Base-by-base conservation (phyloP, 1,284 basidiomycete genomes). In the Trametes hirsuta region DNA sequence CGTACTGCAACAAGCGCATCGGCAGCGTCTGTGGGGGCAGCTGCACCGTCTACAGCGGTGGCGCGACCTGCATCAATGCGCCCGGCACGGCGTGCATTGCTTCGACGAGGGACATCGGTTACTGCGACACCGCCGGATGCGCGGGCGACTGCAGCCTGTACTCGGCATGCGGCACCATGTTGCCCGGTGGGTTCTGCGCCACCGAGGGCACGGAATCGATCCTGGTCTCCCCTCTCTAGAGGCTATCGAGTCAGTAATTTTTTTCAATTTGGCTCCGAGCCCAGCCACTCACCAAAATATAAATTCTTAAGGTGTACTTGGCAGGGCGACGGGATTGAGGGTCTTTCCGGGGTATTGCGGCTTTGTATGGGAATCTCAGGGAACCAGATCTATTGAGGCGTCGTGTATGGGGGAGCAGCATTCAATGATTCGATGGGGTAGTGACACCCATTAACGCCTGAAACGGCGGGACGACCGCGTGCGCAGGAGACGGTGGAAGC, bases 1-100 rank as follows among this genome's bases (percentile, higher is more conserved):
- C 51, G 30, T 53, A 44, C 41, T 53, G 51, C 41, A 45, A 25
- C n/a, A 53, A 53, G 51, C 51, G 51, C 51, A 22, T 53, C 51
- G 51, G 41, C n/a, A 15, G 12, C 41, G 36, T 53, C 41, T 53
- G 51, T 12, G 51, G 51, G 41, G 51, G 51, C n/a, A 45, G 41
- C 30, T 53, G 51, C 51, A 53, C 51, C 15, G 42, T 53, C n/a
- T 53, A 53, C 51, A 45, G 41, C 4, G 51, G 51, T 3, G 51
- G 51, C 21, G 41, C 51, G 41, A 45, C 51, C 18, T 51, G 50
- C 50, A 39, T 51, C 50, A 40, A 42, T 8, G 50, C 50, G 1
- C 25, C 50, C 24, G 40, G 39, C 39, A 51, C 50, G 25, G 18
- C 41, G 10, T 53, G 51, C 51, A 34, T 44, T 18, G 25, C 51